phyloP scores from a whole-genome alignment of 2,329 filamentous ascomycete species.

The Aspergillus fructus region DNA sequence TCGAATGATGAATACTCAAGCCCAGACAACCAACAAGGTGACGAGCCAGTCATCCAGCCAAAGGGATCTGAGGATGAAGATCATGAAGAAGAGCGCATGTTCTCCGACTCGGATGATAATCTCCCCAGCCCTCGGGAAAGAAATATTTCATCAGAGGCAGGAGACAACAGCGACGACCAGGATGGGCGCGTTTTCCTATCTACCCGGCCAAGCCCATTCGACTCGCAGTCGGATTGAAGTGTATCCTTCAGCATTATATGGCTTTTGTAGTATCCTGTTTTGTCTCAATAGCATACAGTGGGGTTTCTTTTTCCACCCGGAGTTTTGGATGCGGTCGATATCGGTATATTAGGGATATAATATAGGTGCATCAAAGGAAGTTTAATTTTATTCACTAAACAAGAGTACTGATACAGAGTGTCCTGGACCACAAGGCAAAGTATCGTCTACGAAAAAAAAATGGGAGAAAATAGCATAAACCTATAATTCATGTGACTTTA shows the following conservation, averaged over 20 bases:
- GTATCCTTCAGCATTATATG: background rate
- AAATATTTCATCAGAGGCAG: background rate
- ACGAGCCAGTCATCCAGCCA: background rate
- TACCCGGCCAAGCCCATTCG: background rate
- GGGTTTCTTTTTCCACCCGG: background rate
- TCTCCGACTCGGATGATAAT: background rate
- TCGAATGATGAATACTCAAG: background rate
- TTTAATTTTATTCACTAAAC: background rate
- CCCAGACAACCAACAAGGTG: background rate
- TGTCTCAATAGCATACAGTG: background rate
- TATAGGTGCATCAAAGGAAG: background rate
- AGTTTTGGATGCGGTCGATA: background rate
- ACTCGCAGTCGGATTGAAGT: background rate
- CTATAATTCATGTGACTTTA: background rate
- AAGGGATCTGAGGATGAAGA: too few species aligned
- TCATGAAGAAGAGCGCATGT: background rate
- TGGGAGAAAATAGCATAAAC: background rate
- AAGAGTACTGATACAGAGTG: too few species aligned
- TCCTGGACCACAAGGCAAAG: background rate
- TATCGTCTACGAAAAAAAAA: background rate
- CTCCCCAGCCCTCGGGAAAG: background rate
- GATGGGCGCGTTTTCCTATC: background rate
- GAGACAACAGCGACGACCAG: background rate
- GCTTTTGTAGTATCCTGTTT: background rate
- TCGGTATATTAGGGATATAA: too few species aligned